Base-by-base conservation (phyloP, 192 early-diverging fungal genomes). In the Coemansia sp. region DNA sequence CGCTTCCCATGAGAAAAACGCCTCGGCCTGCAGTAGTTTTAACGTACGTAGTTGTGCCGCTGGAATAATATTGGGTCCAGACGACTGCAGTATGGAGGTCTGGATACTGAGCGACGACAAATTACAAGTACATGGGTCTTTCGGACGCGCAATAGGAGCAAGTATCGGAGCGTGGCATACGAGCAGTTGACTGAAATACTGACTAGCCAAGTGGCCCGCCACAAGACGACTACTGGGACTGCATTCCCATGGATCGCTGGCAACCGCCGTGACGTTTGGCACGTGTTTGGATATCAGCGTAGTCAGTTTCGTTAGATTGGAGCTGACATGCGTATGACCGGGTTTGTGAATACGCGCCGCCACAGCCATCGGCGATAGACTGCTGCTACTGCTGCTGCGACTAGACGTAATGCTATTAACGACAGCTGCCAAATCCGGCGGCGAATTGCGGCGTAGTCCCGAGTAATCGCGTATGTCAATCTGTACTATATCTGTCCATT, bases 1-100 rank as follows among this genome's bases (percentile, higher is more conserved):
- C 5, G 79, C 34, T 33, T 42, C 64, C 79, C 79, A 81, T 3
- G 74, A 67, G 61, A 81, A 81, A 59, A 73, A 81, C 27, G 79
- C 57, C 5, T 70, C 67, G 1, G 71, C 79, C 8, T 73, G 67
- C 52, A 49, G 29, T 20, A 81, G 49, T 33, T 66, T 68, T 51
- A 81, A 59, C 20, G 24, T 42, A 46, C 70, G 47, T 33, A 81
- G 67, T 27, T 64, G 68, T 3, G 5, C 31, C 1, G 52, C 67
- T 0, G 68, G 55, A 6, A 80, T 40, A 1, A 16, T 15, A 10
- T 22, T 24, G 24, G 33, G 1, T 16, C 73, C 73, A 2, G 62
- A 51, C 18, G 59, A 55, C 38, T 29, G 63, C 15, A 81, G 54
- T 0, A 71, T 60, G 10, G 44, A 46, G 11, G 74, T 68, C 29